These are phyloP conservation scores for Kwoniella pini DNA, from an alignment of 768 basidiomycete species.

Conservation along the genomic window DNA sequence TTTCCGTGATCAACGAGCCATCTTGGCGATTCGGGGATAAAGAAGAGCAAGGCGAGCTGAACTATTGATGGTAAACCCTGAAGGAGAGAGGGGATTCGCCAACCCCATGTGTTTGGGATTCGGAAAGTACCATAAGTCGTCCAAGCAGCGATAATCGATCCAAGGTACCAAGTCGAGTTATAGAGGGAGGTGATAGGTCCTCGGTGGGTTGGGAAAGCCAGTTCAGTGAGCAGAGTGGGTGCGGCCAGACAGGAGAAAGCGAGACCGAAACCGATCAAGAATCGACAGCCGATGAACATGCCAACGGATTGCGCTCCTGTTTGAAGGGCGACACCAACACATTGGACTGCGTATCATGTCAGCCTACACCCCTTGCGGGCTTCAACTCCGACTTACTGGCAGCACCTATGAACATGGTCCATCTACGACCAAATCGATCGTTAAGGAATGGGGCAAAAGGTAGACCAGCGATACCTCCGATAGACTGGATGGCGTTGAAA, in stretches of 20 bases:
- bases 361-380: too few species aligned
- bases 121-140: slow-evolving; percentile 39
- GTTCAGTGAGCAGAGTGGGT: slow-evolving; percentile 79
- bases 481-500: slow-evolving; percentile 64
- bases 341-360: slow-evolving; percentile 61
- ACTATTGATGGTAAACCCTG: slow-evolving; percentile 45
- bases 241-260: slow-evolving; percentile 69
- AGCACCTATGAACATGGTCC: slow-evolving; percentile 58
- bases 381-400: slow-evolving; percentile 18
- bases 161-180: slow-evolving; percentile 74
- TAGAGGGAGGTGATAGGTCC: slow-evolving; percentile 64
- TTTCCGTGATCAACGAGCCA: slow-evolving; percentile 53
- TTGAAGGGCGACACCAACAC: slow-evolving; percentile 64
- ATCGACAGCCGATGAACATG: slow-evolving; percentile 60
- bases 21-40: slow-evolving; percentile 71
- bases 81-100: slow-evolving; percentile 61
- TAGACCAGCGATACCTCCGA: slow-evolving; percentile 62
- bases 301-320: slow-evolving; percentile 58
- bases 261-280: slow-evolving; percentile 61
- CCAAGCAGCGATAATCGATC: slow-evolving; percentile 60
- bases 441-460: slow-evolving; percentile 61
- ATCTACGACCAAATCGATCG: slow-evolving; percentile 60
- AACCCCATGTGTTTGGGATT: slow-evolving; percentile 57
- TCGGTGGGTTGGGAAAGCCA: slow-evolving; percentile 82
- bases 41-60: slow-evolving; percentile 39